Evolutionary conservation across 1,284 basidiomycete genomes (phyloP).

Genomic region (Pterulicium gracile): DNA sequence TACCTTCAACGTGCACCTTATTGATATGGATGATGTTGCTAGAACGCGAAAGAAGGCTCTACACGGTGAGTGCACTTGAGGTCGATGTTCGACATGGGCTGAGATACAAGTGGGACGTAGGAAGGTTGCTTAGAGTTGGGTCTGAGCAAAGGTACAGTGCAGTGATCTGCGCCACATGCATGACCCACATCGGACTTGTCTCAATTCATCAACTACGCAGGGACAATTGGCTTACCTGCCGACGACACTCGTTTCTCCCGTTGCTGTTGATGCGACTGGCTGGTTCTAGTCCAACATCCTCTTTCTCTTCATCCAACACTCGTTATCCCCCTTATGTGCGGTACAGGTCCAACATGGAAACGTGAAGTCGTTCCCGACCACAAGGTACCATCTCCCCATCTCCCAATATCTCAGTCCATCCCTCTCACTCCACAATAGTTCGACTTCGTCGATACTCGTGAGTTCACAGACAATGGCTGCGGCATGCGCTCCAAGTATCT

Average conservation of each 20-base stretch:
- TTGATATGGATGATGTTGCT: too few relatives aligned
- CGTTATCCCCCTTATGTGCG: constrained; percentile 40
- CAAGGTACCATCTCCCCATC: constrained; percentile 48
- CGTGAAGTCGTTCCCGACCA: constrained; percentile 96
- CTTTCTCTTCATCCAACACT: constrained; percentile 16
- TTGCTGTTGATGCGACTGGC: constrained; percentile 50
- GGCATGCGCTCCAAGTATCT: constrained; percentile 86
- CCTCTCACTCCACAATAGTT: constrained; percentile 48
- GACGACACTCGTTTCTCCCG: constrained; percentile 25
- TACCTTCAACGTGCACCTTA: too few relatives aligned
- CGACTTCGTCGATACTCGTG: constrained; percentile 90
- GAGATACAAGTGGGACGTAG: too few relatives aligned
- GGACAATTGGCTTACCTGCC: constrained; percentile 8
- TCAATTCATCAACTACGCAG: background rate
- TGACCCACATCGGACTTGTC: background rate
- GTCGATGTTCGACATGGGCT: too few relatives aligned
- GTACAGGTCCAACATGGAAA: constrained; percentile 81
- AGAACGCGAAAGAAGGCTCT: too few relatives aligned
- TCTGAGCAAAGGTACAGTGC: too few relatives aligned
- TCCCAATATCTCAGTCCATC: constrained; percentile 4
- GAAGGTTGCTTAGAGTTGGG: too few relatives aligned
- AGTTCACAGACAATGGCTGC: constrained; percentile 84
- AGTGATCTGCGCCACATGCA: too few relatives aligned
- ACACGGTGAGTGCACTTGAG: too few relatives aligned
- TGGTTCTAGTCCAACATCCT: constrained; percentile 35